phyloP scores from a whole-genome alignment of 306 rosid species.

The Inga laurina region DNA sequence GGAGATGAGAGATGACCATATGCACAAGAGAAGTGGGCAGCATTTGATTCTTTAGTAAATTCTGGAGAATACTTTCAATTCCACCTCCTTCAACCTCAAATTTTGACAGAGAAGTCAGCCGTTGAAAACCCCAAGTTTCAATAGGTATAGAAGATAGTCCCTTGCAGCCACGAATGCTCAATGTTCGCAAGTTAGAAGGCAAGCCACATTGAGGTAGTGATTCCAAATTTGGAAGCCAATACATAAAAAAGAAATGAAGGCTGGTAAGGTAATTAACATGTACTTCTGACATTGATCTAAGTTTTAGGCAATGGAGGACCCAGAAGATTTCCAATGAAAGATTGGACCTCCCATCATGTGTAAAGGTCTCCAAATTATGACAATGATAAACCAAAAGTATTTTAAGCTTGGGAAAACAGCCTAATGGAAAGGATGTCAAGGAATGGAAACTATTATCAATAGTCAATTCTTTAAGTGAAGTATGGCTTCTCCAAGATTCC shows the following conservation, averaged over 20 bases:
- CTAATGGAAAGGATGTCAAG: neutral
- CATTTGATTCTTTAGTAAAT: neutral
- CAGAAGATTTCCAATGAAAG: neutral
- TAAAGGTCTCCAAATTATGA: neutral
- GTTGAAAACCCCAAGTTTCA: neutral
- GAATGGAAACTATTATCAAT: neutral
- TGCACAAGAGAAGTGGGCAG: neutral
- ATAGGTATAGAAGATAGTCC: neutral
- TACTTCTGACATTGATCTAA: neutral
- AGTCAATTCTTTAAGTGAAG: neutral
- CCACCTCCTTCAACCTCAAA: neutral
- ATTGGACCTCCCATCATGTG: neutral
- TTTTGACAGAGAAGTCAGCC: neutral
- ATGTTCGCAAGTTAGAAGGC: neutral
- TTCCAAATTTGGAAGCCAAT: neutral
- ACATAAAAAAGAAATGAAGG: neutral
- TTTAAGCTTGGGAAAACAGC: neutral
- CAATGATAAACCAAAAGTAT: fast-evolving
- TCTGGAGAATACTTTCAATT: neutral
- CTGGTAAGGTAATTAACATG: neutral
- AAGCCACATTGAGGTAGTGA: neutral
- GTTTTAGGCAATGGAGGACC: neutral
- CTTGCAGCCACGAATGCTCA: neutral
- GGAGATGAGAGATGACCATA: neutral
- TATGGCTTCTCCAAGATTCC: neutral